Evolutionary conservation across 192 early-diverging fungal genomes (phyloP), one percentile per base, ranked within the genome.

Genomic region (Chytriomyces sp.): DNA sequence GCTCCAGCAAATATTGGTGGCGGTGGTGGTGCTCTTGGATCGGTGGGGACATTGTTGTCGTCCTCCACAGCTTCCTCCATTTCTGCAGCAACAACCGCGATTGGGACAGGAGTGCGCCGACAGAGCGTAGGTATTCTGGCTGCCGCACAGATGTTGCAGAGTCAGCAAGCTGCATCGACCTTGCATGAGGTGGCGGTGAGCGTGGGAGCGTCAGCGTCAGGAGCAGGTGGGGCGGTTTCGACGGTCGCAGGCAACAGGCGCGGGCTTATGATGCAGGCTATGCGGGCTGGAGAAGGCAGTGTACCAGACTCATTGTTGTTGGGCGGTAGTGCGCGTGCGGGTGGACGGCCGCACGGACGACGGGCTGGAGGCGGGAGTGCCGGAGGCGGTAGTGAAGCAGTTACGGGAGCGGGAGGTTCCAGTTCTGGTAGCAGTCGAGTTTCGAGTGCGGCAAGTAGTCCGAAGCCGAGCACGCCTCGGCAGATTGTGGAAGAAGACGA

Each of bases 71-170:
- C n/a, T n/a, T n/a, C n/a, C n/a, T n/a, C n/a, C n/a, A n/a, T n/a
- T n/a, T n/a, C n/a, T n/a, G n/a, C n/a, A n/a, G n/a, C n/a, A n/a
- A n/a, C n/a, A n/a, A n/a, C n/a, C n/a, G n/a, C n/a, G n/a, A n/a
- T n/a, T n/a, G n/a, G n/a, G n/a, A n/a, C n/a, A n/a, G n/a, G n/a
- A n/a, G n/a, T n/a, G 54, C 25, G 26, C 6, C 37, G 30, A 8
- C 22, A 28, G 0, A 64, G 62, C 30, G 62, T 64, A 28, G 62
- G 62, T 0, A 64, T 64, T 28, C 34, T 64, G 37, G 39, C 62
- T 12, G 62, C 62, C 22, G 62, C 62, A 26, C 54, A 10, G 22
- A 26, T 19, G 54, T 55, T 55, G 54, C 22, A 10, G 54, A 28
- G 4, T 19, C n/a, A 26, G 5, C 22, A 26, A 26, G 4, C 30